These are phyloP conservation scores for Gilbertella persicaria DNA, from an alignment of 371 early-diverging fungal species.

Conservation along the genomic window DNA sequence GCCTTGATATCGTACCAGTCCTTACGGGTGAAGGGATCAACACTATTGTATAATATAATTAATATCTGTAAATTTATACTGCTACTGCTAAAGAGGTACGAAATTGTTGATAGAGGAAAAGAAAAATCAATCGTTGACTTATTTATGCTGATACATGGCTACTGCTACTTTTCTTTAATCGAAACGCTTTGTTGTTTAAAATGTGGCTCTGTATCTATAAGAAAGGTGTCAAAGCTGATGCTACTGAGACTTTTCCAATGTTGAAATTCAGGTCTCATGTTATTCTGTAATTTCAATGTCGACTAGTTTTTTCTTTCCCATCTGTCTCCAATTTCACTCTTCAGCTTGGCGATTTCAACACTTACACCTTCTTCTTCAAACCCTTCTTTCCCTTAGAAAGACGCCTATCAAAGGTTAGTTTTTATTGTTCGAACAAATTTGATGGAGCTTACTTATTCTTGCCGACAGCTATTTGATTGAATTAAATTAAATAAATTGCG, in stretches of 20 bases:
- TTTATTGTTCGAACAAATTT: neutral
- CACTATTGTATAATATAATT: slow-evolving; percentile 42
- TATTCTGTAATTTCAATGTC: neutral
- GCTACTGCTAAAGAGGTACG: too few species aligned
- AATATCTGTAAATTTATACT: neutral
- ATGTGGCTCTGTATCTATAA: too few species aligned
- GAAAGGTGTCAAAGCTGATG: too few species aligned
- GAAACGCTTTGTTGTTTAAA: too few species aligned
- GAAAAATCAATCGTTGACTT: too few species aligned
- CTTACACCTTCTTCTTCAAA: slow-evolving; percentile 94
- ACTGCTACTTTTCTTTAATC: too few species aligned
- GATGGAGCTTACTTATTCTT: slow-evolving; percentile 22
- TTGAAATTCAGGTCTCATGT: too few species aligned
- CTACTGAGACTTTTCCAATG: too few species aligned
- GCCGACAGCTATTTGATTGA: slow-evolving; percentile 20
- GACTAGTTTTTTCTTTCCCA: neutral
- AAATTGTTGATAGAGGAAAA: too few species aligned
- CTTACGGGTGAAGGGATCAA: slow-evolving; percentile 96
- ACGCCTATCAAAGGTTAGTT: slow-evolving; percentile 40
- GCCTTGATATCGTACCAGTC: slow-evolving; percentile 99
- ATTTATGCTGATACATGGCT: too few species aligned
- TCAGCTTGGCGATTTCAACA: slow-evolving; percentile 20
- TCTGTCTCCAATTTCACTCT: neutral
- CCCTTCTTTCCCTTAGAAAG: slow-evolving; percentile 95
- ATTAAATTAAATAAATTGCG: neutral